Evolutionary conservation across 768 basidiomycete species (phyloP), one percentile per base, ranked within the genome.

Genomic region (Xerocomellus dryophilus): DNA sequence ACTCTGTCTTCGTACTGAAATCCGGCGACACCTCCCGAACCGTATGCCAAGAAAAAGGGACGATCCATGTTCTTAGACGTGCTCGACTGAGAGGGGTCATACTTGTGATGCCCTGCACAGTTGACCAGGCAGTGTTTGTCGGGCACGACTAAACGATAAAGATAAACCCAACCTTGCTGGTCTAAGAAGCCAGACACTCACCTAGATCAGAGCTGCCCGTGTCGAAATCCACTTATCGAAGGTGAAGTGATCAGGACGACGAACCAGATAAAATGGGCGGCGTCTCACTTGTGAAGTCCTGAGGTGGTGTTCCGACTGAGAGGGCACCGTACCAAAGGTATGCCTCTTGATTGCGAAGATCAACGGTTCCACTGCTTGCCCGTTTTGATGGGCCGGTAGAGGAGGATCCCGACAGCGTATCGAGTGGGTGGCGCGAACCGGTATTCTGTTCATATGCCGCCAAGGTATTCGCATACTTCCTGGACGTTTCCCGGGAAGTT

Each of bases 121-220:
- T 12, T 57, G 3, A 6, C 7, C 4, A 3, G 2, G 57, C 73
- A 76, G 21, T 0, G 0, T 0, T 52, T 12, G 8, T 52, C 48
- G 21, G 73, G 66, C 9, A 79, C 47, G 64, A 79, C 78, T 66
- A n/a, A 11, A 32, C 2, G 34, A 29, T 36, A 34, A 43, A 8
- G 20, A 29, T 57, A 18, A 61, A n/a, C 8, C 5, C 21, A n/a
- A 8, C 7, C 3, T 41, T n/a, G 14, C 12, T 4, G 0, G 9
- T 18, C 25, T 15, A 35, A 14, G n/a, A 25, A n/a, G 14, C 25
- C 23, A 8, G 35, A 23, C 6, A 49, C 66, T 48, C 48, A 60
- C 65, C 54, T 12, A 78, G 61, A 60, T 82, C 81, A 54, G 76
- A 72, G 42, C 78, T 79, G 40, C 80, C 77, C 10, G 78, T 80